Evolutionary conservation across 495 filamentous ascomycete genomes (phyloP), one percentile per base, ranked within the genome.

Genomic region (Apodospora peruviana): DNA sequence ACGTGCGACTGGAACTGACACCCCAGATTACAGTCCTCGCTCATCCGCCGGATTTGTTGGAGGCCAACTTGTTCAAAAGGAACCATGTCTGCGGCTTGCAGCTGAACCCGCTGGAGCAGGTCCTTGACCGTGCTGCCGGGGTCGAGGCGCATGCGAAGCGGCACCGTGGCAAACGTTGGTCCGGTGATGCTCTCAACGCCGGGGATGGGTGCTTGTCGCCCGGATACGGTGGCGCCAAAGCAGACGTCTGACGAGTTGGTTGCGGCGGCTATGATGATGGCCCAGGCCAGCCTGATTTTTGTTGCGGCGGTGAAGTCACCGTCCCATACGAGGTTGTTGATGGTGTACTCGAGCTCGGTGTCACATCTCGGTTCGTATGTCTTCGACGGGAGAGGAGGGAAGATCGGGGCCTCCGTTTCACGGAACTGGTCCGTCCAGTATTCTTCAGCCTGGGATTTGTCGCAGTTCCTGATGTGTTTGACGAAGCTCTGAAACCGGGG

Each of bases 121-220:
- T 29, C 16, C 10, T 29, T 27, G 3, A 61, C 40, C n/a, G 51
- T n/a, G 34, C 27, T 37, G 7, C 32, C 27, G 25, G 32, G 38
- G 40, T 58, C 54, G 8, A 65, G 24, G 12, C 27, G 45, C 16
- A 68, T 60, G 0, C 81, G 73, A 19, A 82, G 57, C 4, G 83
- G 83, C 0, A 83, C 62, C 0, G 83, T 84, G 10, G 80, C 71
- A 39, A 85, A 77, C 3, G 80, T 57, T 0, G 82, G 72, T 0
- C 75, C 79, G 14, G 67, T 58, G 24, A 80, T 70, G 23, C 58
- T 53, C 20, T 71, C 69, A n/a, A 81, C 58, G 7, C 72, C 75
- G 8, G 55, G 51, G 2, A 81, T 53, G 4, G 72, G 60, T 5
- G 68, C 67, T 24, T 73, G 61, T 2, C 79, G 61, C 17, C 78